Evolutionary conservation across 305 asterid species (phyloP).

Genomic region (Euphrasia arctica): DNA sequence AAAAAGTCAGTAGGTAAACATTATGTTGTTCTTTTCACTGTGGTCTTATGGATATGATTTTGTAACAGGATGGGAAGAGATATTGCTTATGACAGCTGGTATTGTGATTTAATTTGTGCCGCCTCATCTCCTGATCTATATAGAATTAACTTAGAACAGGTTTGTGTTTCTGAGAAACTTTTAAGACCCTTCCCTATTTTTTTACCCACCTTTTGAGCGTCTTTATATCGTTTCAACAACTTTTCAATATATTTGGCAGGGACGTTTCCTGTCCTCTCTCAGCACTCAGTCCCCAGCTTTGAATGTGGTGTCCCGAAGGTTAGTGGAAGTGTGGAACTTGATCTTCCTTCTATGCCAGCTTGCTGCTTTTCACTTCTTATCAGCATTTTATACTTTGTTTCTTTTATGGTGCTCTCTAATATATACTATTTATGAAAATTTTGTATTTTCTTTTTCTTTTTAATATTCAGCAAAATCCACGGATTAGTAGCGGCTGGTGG

Average conservation of each 20-base stretch:
- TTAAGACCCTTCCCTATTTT: conserved; percentile 4
- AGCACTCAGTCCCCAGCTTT: conserved; percentile 84
- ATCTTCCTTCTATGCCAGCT: conserved; percentile 12
- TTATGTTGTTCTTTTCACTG: conserved; percentile 18
- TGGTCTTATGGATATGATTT: conserved; percentile 16
- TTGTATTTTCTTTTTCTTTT: neutral
- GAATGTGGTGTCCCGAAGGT: conserved; percentile 90
- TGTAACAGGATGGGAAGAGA: conserved; percentile 95
- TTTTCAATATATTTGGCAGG: conserved; percentile 45
- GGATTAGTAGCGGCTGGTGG: conserved; percentile 94
- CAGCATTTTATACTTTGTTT: conserved; percentile 2
- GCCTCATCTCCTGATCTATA: conserved; percentile 96
- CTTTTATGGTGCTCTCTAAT: conserved; percentile 3
- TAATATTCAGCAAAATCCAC: conserved; percentile 60
- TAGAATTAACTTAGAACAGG: conserved; percentile 95
- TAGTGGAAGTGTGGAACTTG: conserved; percentile 23
- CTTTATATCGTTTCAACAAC: neutral
- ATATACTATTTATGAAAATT: neutral
- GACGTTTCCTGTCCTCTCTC: conserved; percentile 79
- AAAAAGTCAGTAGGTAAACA: conserved; percentile 1
- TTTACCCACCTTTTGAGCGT: conserved; percentile 9
- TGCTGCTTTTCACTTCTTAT: conserved; percentile 16
- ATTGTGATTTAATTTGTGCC: conserved; percentile 91
- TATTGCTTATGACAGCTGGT: conserved; percentile 85
- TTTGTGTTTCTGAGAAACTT: conserved; percentile 30